Base-by-base conservation (phyloP, 2,329 filamentous ascomycete genomes). In the Neoarthrinium moseri region DNA sequence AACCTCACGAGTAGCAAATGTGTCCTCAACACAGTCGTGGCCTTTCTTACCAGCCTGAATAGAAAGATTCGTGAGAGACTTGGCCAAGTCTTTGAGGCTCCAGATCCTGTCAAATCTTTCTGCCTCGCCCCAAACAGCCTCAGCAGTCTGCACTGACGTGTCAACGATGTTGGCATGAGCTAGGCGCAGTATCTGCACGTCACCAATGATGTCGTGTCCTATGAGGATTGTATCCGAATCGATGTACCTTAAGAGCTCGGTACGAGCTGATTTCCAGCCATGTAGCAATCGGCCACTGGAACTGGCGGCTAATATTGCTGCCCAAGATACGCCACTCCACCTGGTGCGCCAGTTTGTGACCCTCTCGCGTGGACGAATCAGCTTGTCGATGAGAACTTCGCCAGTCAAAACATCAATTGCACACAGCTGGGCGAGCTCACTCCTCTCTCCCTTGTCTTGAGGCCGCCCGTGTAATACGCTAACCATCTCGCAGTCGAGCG, bases 401-500 rank as follows among this genome's bases (percentile, higher is more conserved):
- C 73, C 72, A 3, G 71, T 73, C 22, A 77, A 44, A 40, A 70
- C 71, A 55, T 78, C 74, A 27, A 73, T 58, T 20, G 49, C 53
- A 26, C 62, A 59, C 8, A 61, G 26, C 21, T 51, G 48, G 11
- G 50, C 54, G 2, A 63, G 50, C 26, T 59, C 58, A 33, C 43
- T 45, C 7, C 42, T 38, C 21, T 51, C 48, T 11, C 12, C 30
- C 18, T 26, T 26, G 26, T 42, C 37, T 20, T 37, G n/a, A 8
- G 13, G 13, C 18, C 8, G 24, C 13, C 37, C 23, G 24, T 35
- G 11, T 17, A 13, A 4, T 1, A 71, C 55, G 12, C 56, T 59
- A 5, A 71, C 71, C 72, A 76, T 76, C 53, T 77, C 73, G 48
- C 73, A 77, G 50, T 77, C 73, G 6, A 77, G 52, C 0, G 62